These are phyloP conservation scores for Phytophthora idaei DNA, from an alignment of 352 stramenopile genomes.

Conservation along the genomic window DNA sequence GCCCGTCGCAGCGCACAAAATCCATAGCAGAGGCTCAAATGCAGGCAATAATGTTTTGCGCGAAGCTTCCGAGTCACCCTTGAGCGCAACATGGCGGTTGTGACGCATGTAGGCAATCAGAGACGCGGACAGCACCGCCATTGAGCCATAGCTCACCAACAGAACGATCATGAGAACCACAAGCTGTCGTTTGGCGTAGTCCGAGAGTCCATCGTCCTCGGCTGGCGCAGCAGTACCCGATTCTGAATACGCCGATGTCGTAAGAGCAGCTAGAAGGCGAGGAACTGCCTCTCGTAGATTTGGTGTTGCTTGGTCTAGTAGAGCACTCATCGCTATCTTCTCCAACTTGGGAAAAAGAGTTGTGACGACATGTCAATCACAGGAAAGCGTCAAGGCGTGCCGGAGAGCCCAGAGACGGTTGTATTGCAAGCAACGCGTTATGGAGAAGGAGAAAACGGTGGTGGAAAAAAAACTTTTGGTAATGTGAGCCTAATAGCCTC, in stretches of 20 bases:
- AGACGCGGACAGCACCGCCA: conserved; percentile 36
- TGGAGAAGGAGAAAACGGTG: conserved; percentile 15
- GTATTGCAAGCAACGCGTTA: conserved; percentile 6
- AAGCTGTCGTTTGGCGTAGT: conserved; percentile 35
- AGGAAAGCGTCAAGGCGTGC: conserved; percentile 4
- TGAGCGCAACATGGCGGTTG: conserved; percentile 44
- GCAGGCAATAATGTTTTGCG: conserved; percentile 55
- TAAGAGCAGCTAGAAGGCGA: conserved; percentile 22
- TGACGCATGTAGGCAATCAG: conserved; percentile 57
- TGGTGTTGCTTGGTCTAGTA: conserved; percentile 21
- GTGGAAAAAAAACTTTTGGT: conserved; percentile 11
- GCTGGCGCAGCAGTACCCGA: neutral
- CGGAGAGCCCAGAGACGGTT: conserved; percentile 16
- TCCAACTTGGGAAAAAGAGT: conserved; percentile 23
- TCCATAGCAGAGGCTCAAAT: conserved; percentile 59
- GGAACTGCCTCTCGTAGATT: conserved; percentile 22
- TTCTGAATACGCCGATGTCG: neutral
- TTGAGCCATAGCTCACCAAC: conserved; percentile 44
- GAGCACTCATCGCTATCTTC: conserved; percentile 19
- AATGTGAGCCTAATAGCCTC: neutral
- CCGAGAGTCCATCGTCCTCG: conserved; percentile 9
- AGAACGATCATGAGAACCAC: conserved; percentile 41
- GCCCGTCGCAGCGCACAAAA: conserved; percentile 34
- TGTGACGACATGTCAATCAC: conserved; percentile 15
- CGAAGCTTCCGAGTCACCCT: conserved; percentile 44